Percentiles rank a stretch among this genome's conserved stretches.
These are phyloP conservation scores for Alnus rubra DNA, from an alignment of 306 rosid genomes.

Conservation along the genomic window DNA sequence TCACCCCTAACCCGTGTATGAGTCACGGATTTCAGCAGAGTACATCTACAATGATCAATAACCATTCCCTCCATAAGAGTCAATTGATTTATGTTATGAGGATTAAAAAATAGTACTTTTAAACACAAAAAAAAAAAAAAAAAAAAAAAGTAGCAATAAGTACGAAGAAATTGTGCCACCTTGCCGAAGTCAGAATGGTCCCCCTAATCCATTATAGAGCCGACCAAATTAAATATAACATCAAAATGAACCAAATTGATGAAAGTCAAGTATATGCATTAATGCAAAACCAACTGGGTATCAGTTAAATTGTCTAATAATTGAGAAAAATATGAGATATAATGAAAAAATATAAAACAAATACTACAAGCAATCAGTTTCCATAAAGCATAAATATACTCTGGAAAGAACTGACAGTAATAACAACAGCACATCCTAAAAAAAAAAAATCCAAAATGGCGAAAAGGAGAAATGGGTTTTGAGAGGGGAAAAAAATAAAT, in stretches of 20 bases:
- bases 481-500: not conserved
- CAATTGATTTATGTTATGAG: constrained; percentile 30
- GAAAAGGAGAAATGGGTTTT: not conserved
- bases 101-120: not conserved
- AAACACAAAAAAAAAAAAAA: not conserved
- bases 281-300: constrained; percentile 22
- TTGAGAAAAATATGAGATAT: not conserved
- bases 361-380: not conserved
- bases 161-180: constrained; percentile 2
- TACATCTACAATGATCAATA: constrained; percentile 38
- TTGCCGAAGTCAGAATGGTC: constrained; percentile 16
- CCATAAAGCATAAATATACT: too few species aligned
- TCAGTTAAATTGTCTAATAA: not conserved
- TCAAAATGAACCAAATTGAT: constrained; percentile 24
- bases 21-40: constrained; percentile 49
- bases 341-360: not conserved
- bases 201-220: constrained; percentile 24
- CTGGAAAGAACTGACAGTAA: not conserved
- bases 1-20: constrained; percentile 55
- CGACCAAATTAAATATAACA: constrained; percentile 23
- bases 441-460: not conserved
- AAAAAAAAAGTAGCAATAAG: not conserved
- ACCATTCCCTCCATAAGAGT: constrained; percentile 33
- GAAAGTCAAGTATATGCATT: constrained; percentile 15
- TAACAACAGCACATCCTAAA: not conserved